Evolutionary conservation across 192 early-diverging fungal genomes (phyloP).

Genomic region (Mortierella alpina): DNA sequence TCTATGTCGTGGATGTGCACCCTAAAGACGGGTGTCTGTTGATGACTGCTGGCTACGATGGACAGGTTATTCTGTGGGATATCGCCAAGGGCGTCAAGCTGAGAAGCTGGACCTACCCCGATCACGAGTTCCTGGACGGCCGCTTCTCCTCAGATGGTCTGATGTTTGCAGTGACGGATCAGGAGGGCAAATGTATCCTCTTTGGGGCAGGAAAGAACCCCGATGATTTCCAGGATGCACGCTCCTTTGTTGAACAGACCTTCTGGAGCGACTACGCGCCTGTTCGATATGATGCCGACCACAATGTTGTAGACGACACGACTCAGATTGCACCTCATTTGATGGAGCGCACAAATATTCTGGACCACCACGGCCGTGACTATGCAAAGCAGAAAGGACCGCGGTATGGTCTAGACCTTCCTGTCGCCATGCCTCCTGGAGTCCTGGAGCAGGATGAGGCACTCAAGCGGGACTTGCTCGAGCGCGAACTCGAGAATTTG

Average conservation of each 20-base stretch:
- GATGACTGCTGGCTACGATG: constrained; percentile 87
- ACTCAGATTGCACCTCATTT: constrained; percentile 78
- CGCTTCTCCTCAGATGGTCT: constrained; percentile 81
- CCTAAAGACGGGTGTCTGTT: constrained; percentile 77
- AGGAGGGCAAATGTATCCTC: constrained; percentile 75
- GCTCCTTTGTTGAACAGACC: constrained; percentile 77
- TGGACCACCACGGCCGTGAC: constrained; percentile 75
- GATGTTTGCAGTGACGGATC: constrained; percentile 78
- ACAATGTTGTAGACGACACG: constrained; percentile 76
- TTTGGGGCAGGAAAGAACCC: constrained; percentile 72
- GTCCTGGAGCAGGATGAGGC: constrained; percentile 65
- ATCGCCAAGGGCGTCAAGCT: constrained; percentile 65
- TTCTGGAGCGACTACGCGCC: constrained; percentile 81
- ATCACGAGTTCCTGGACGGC: constrained; percentile 73
- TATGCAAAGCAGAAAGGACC: constrained; percentile 70
- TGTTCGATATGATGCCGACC: constrained; percentile 72
- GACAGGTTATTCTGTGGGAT: constrained; percentile 86
- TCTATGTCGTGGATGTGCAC: constrained; percentile 82
- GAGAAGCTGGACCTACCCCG: constrained; percentile 63
- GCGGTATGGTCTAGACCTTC: constrained; percentile 68
- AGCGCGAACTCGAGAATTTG: constrained; percentile 62
- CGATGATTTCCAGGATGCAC: constrained; percentile 56
- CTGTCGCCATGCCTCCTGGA: constrained; percentile 54
- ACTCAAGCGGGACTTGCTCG: constrained; percentile 54
- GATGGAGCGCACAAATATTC: constrained; percentile 66